phyloP scores from a whole-genome alignment of 176 grass and related monocot genomes.

The sorghum (Sorghum bicolor) region Sorghum_bicolor_NCBIv3 NC_012875.2:51311501-51312000 shows the following conservation, averaged over 20 bases:
- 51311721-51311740: constrained; percentile 54
- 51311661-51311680: constrained; percentile 77
- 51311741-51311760: constrained; percentile 30
- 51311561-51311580: constrained; percentile 70
- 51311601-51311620: constrained; percentile 59
- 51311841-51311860: not conserved
- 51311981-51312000: constrained; percentile 4
- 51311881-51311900: not conserved
- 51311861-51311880: not conserved
- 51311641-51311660: constrained; percentile 92
- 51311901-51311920: not conserved
- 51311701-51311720: constrained; percentile 73
- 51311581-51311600: constrained; percentile 67
- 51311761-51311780: constrained; percentile 83
- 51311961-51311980: no score
- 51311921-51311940: not conserved
- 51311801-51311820: constrained; percentile 61
- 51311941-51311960: not conserved
- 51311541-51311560: constrained; percentile 32
- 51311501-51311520: not conserved
- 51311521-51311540: constrained; percentile 32
- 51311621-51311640: constrained; percentile 71
- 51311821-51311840: constrained; percentile 61
- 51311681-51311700: constrained; percentile 85
- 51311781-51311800: constrained; percentile 78